Evolutionary conservation across 2,329 filamentous ascomycete species (phyloP).

Genomic region (Fusarium nematophilum): DNA sequence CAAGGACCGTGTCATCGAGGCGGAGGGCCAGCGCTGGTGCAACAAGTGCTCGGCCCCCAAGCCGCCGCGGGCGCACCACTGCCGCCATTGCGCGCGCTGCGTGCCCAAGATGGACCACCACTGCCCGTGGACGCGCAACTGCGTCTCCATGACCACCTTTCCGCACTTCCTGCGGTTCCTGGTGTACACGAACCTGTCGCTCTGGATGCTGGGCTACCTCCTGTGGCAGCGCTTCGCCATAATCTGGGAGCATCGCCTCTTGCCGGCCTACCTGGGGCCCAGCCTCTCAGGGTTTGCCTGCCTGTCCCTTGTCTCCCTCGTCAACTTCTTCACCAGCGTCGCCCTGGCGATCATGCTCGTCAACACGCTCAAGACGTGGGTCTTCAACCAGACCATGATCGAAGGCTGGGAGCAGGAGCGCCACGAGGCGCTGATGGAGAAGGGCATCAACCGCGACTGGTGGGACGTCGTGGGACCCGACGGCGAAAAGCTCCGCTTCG

Average conservation of each 20-base stretch:
- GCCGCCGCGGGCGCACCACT: slow-evolving; percentile 84
- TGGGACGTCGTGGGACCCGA: slow-evolving; percentile 53
- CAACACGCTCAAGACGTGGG: slow-evolving; percentile 70
- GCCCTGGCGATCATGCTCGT: slow-evolving; percentile 73
- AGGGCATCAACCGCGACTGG: slow-evolving; percentile 56
- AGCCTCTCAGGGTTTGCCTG: slow-evolving; percentile 67
- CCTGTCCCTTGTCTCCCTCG: slow-evolving; percentile 69
- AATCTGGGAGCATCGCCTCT: slow-evolving; percentile 72
- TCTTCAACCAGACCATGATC: slow-evolving; percentile 81
- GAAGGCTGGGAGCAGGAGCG: slow-evolving; percentile 80
- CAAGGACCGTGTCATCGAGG: slow-evolving; percentile 49
- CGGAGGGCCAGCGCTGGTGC: slow-evolving; percentile 69
- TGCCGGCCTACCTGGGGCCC: slow-evolving; percentile 82
- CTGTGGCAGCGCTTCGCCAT: slow-evolving; percentile 68
- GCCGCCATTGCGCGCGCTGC: slow-evolving; percentile 78
- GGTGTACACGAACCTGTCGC: slow-evolving; percentile 72
- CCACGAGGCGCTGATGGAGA: slow-evolving; percentile 67
- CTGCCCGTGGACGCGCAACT: slow-evolving; percentile 87
- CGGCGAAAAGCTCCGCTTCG: slow-evolving; percentile 60
- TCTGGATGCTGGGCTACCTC: slow-evolving; percentile 71
- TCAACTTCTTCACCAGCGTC: slow-evolving; percentile 69
- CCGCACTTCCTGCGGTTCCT: slow-evolving; percentile 87
- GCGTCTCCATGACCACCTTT: slow-evolving; percentile 83
- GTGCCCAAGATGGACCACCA: slow-evolving; percentile 88
- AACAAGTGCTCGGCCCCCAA: slow-evolving; percentile 80